phyloP scores from a whole-genome alignment of 768 basidiomycete genomes.

The Rhizopogon salebrosus region DNA sequence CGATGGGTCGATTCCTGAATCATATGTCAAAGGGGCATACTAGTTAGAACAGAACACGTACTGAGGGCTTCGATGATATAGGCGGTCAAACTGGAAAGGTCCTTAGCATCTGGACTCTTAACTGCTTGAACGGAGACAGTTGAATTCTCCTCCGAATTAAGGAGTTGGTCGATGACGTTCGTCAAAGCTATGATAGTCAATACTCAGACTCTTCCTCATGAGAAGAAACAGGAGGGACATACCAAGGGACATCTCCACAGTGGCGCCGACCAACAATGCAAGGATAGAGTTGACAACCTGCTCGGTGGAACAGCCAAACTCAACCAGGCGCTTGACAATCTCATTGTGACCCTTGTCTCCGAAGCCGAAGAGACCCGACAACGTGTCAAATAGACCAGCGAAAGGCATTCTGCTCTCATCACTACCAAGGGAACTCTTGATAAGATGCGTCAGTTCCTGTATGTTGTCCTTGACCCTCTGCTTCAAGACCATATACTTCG shows the following conservation, averaged over 20 bases:
- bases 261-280: conserved; percentile 62
- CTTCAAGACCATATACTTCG: conserved; percentile 52
- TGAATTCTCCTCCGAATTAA: conserved; percentile 42
- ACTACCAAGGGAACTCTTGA: conserved; percentile 45
- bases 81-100: conserved; percentile 41
- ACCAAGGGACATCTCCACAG: conserved; percentile 70
- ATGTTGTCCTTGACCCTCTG: conserved; percentile 48
- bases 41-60: conserved; percentile 30
- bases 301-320: conserved; percentile 51
- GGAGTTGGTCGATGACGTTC: conserved; percentile 59
- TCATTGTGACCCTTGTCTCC: conserved; percentile 43
- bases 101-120: conserved; percentile 24
- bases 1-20: conserved; percentile 63
- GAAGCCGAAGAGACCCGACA: conserved; percentile 40
- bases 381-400: conserved; percentile 38
- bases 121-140: conserved; percentile 30
- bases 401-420: conserved; percentile 35
- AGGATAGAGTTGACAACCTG: conserved; percentile 65
- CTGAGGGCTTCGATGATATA: conserved; percentile 70
- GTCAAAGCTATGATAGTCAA: conserved; percentile 44
- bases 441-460: conserved; percentile 47
- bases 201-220: neutral
- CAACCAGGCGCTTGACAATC: conserved; percentile 52
- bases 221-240: conserved; percentile 9
- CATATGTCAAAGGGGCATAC: conserved; percentile 1